phyloP scores from a whole-genome alignment of 2,329 filamentous ascomycete genomes.

The Calonectria honghensis region DNA sequence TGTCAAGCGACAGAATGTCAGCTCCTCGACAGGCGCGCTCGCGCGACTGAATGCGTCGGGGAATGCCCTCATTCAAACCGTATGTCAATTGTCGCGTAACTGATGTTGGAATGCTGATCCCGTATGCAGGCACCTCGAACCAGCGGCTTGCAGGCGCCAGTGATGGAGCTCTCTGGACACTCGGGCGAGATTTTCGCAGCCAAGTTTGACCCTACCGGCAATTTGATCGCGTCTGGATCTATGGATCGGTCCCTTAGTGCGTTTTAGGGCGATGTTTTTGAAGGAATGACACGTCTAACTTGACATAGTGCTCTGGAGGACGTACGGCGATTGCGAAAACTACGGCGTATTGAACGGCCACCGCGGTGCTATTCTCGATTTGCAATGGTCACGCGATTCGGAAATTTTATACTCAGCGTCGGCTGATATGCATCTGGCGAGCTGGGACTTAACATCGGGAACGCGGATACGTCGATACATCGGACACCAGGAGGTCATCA shows the following conservation, averaged over 20 bases:
- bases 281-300: conserved; percentile 40
- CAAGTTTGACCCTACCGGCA: conserved; percentile 91
- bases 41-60: conserved; percentile 71
- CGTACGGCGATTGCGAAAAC: conserved; percentile 94
- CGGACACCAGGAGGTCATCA: conserved; percentile 97
- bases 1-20: conserved; percentile 90
- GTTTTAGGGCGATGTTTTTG: conserved; percentile 53
- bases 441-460: conserved; percentile 96
- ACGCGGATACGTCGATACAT: conserved; percentile 92
- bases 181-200: conserved; percentile 93
- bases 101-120: conserved; percentile 6
- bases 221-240: conserved; percentile 92
- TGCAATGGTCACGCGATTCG: conserved; percentile 98
- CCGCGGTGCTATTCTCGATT: conserved; percentile 90
- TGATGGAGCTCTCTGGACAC: conserved; percentile 93
- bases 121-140: conserved; percentile 81
- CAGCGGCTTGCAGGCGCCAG: conserved; percentile 88
- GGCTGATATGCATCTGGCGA: conserved; percentile 93
- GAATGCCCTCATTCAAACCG: conserved; percentile 70
- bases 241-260: conserved; percentile 94
- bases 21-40: conserved; percentile 67
- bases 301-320: conserved; percentile 88
- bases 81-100: conserved; percentile 57
- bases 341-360: conserved; percentile 93
- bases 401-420: conserved; percentile 93